Evolutionary conservation across 2,329 filamentous ascomycete genomes (phyloP).

Genomic region (Zarea fungicola): DNA sequence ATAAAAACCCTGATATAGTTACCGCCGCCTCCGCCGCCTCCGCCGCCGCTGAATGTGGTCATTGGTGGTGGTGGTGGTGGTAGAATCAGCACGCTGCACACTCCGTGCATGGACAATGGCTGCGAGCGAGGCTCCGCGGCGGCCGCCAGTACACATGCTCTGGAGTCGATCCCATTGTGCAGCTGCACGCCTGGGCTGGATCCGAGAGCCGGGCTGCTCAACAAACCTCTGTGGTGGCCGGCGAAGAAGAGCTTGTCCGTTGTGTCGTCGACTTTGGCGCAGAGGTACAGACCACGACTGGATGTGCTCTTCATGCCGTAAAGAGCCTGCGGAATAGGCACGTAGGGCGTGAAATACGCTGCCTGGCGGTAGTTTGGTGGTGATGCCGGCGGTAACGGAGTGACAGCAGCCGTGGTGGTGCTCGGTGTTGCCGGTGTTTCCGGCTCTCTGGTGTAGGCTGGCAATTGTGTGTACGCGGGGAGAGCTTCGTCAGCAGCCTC

Average conservation of each 20-base stretch:
- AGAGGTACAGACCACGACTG: background rate
- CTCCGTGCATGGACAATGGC: background rate
- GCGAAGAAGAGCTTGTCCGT: background rate
- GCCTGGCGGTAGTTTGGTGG: background rate
- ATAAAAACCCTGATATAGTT: background rate
- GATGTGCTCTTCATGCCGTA: background rate
- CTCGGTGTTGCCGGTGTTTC: background rate
- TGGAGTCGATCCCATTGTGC: background rate
- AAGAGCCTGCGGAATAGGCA: background rate
- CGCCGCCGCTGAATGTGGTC: background rate
- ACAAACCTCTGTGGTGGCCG: background rate
- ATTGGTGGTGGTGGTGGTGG: background rate
- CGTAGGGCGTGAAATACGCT: background rate
- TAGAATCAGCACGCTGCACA: background rate
- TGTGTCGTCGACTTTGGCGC: background rate
- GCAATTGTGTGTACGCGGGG: background rate
- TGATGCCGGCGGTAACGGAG: background rate
- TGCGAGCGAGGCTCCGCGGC: background rate
- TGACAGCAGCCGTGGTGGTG: background rate
- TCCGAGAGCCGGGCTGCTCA: background rate
- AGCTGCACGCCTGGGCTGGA: background rate
- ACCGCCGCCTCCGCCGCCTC: background rate
- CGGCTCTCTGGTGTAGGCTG: background rate
- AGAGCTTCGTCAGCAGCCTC: background rate
- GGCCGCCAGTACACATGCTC: background rate